Percentiles rank a stretch among this genome's conserved stretches.
These are phyloP conservation scores for Phyllosticta citribraziliensis DNA, from an alignment of 2,329 filamentous ascomycete genomes.

Conservation along the genomic window DNA sequence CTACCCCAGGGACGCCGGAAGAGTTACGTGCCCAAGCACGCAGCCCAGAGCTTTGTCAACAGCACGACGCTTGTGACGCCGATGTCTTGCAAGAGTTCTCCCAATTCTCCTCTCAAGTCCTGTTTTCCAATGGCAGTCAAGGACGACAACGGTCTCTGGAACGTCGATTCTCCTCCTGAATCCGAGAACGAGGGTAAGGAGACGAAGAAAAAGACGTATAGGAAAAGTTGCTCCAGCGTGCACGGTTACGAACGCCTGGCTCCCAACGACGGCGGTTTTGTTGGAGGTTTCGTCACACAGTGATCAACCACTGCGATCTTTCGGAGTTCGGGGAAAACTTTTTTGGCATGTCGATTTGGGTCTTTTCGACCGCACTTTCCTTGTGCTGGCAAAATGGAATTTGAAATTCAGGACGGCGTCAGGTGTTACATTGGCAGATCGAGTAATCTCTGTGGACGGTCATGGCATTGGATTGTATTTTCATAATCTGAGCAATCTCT, in stretches of 20 bases:
- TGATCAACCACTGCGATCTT: background rate
- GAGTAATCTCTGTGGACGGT: too few species aligned
- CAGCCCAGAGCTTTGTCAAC: background rate
- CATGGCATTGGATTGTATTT: too few species aligned
- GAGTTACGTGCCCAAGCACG: conserved; percentile 5
- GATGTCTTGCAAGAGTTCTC: background rate
- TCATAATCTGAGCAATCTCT: too few species aligned
- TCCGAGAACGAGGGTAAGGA: background rate
- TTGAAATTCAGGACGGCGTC: background rate
- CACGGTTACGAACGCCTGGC: background rate
- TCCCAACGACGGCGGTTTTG: background rate
- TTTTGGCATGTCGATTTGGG: background rate
- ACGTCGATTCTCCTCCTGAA: background rate
- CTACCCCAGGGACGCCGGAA: background rate
- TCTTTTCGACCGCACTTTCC: background rate
- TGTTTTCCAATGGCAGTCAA: background rate
- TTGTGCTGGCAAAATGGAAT: background rate
- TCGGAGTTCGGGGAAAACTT: background rate
- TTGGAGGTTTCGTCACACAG: background rate
- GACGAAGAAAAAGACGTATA: background rate
- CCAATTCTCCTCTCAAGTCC: background rate
- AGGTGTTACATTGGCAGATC: background rate
- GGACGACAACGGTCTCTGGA: background rate
- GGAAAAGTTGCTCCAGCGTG: background rate
- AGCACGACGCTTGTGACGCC: background rate